Evolutionary conservation across 2,329 filamentous ascomycete genomes (phyloP).

Genomic region (Blastomyces emzantsi): DNA sequence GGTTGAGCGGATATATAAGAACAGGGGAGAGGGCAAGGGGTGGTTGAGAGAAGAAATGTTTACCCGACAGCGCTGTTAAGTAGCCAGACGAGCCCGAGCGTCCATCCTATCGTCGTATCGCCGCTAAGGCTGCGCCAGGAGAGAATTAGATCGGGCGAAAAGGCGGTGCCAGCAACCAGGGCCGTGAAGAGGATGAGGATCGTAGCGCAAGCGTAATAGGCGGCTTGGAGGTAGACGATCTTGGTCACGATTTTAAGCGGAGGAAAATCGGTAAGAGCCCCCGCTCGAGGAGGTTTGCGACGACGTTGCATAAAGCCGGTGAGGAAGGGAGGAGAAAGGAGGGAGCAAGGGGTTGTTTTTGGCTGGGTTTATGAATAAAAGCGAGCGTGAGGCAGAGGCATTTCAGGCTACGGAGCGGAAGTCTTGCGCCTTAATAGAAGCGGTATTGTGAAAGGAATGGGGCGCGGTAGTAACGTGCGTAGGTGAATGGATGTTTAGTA

Average conservation of each 20-base stretch:
- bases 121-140: constrained; percentile 56
- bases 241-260: constrained; percentile 59
- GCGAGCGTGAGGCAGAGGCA: not conserved
- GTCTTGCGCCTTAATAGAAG: not conserved
- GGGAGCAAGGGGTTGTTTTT: not conserved
- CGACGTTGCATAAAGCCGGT: constrained; percentile 41
- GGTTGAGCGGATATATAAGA: not conserved
- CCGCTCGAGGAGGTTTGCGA: constrained; percentile 55
- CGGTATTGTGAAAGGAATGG: not conserved
- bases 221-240: constrained; percentile 55
- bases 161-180: constrained; percentile 53
- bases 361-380: not conserved
- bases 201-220: constrained; percentile 55
- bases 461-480: no score
- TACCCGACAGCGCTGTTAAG: constrained; percentile 57
- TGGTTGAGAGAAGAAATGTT: constrained; percentile 17
- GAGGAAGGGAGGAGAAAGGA: not conserved
- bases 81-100: constrained; percentile 58
- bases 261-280: constrained; percentile 57
- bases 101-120: constrained; percentile 63
- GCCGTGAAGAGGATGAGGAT: constrained; percentile 59
- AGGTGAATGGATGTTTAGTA: not conserved
- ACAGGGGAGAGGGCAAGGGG: constrained; percentile 11
- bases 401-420: not conserved
- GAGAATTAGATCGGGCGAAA: constrained; percentile 51